Evolutionary conservation across 306 rosid genomes (phyloP).

Genomic region (Sophora flavescens): DNA sequence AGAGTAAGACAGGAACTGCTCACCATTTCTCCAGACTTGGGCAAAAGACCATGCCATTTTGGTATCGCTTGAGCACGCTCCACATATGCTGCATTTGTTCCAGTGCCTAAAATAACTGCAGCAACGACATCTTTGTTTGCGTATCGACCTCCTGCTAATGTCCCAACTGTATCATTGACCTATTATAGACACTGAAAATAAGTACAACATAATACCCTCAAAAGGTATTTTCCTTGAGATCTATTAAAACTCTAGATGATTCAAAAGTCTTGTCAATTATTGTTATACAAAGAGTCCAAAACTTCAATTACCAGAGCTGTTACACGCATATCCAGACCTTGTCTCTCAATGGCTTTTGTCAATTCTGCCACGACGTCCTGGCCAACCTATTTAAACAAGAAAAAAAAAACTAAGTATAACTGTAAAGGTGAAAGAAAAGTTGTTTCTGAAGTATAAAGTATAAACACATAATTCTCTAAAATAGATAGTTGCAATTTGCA

Average conservation of each 20-base stretch:
- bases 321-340: conserved; percentile 84
- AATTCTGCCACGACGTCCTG: conserved; percentile 82
- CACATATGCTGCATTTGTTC: conserved; percentile 94
- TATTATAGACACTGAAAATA: conserved; percentile 49
- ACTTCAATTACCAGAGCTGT: conserved; percentile 75
- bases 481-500: not conserved
- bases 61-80: conserved; percentile 92
- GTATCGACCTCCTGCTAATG: conserved; percentile 92
- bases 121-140: conserved; percentile 71
- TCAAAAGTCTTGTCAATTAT: conserved; percentile 8
- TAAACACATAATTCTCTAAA: not conserved
- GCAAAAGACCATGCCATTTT: conserved; percentile 89
- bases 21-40: conserved; percentile 92
- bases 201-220: conserved; percentile 33
- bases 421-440: conserved; percentile 20
- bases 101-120: conserved; percentile 91
- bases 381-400: conserved; percentile 67
- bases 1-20: conserved; percentile 34
- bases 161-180: conserved; percentile 96
- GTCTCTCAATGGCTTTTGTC: conserved; percentile 68
- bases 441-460: conserved; percentile 1
- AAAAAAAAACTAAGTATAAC: conserved; percentile 12
- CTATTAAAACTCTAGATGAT: not conserved
- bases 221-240: conserved; percentile 26
- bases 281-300: conserved; percentile 25